phyloP scores from a whole-genome alignment of 129 eudicot species.

The Chrysanthemum seticuspe region DNA sequence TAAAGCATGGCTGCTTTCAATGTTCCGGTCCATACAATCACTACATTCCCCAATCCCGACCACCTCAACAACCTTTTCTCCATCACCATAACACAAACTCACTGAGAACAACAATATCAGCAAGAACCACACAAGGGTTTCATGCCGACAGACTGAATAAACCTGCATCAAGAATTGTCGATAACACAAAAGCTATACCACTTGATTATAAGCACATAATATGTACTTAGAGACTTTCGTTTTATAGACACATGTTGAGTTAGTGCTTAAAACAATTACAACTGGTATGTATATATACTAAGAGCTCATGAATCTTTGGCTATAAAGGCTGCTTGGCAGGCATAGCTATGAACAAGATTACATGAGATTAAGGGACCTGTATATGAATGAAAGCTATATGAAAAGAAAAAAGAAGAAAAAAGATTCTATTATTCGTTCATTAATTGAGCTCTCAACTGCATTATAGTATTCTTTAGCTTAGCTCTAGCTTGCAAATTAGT shows the following conservation, averaged over 20 bases:
- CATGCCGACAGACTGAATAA: conserved; percentile 31
- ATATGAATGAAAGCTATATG: conserved; percentile 22
- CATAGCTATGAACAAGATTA: conserved; percentile 40
- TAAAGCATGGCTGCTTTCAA: conserved; percentile 64
- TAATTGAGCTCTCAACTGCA: conserved; percentile 62
- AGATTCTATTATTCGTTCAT: conserved; percentile 41
- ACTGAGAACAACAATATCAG: conserved; percentile 40
- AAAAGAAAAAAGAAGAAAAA: too few species aligned
- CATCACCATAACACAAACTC: conserved; percentile 46
- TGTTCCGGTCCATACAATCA: conserved; percentile 65
- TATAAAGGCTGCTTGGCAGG: conserved; percentile 30
- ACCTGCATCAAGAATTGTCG: conserved; percentile 45
- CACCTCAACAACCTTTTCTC: conserved; percentile 56
- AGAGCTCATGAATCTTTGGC: conserved; percentile 13
- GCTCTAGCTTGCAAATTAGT: conserved; percentile 20
- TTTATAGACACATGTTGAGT: conserved; percentile 20
- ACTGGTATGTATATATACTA: conserved; percentile 43
- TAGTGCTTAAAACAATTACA: conserved; percentile 24
- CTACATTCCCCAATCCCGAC: conserved; percentile 77
- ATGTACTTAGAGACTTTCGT: conserved; percentile 1
- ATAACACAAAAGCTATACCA: neutral
- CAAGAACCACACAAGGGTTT: conserved; percentile 50
- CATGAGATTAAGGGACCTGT: conserved; percentile 60
- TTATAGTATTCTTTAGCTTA: conserved; percentile 1
- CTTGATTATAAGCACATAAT: conserved; percentile 17